A percentile compares a stretch with the other conserved stretches of the same genome.
Evolutionary conservation across 2,329 filamentous ascomycete species (phyloP).

Genomic region (Sporothrix pallida): DNA sequence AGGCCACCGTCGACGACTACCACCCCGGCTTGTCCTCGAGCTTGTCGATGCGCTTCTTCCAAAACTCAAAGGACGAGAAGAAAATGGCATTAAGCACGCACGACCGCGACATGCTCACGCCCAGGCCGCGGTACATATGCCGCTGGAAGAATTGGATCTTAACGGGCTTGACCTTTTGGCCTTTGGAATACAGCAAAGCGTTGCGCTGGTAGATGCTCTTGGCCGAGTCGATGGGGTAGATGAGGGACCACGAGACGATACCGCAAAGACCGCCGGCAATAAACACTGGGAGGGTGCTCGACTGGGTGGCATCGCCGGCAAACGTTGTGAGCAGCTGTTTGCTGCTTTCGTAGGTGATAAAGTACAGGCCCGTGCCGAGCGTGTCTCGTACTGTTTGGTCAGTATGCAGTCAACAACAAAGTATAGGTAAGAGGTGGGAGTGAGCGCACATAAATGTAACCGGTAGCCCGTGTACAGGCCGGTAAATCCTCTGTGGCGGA

Average conservation of each 20-base stretch:
- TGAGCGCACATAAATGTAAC: constrained; percentile 72
- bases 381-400: constrained; percentile 73
- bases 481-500: constrained; percentile 72
- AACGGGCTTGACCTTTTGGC: constrained; percentile 68
- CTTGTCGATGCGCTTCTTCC: constrained; percentile 71
- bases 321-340: constrained; percentile 82
- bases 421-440: background rate
- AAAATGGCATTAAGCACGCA: constrained; percentile 87
- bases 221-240: constrained; percentile 78
- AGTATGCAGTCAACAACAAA: background rate
- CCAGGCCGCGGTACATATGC: constrained; percentile 81
- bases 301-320: constrained; percentile 72
- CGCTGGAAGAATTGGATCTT: constrained; percentile 79
- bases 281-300: constrained; percentile 78
- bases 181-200: constrained; percentile 71
- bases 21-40: constrained; percentile 52
- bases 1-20: background rate
- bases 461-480: constrained; percentile 83
- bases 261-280: constrained; percentile 81
- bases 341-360: constrained; percentile 85
- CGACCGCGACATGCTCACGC: constrained; percentile 81
- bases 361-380: constrained; percentile 82
- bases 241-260: constrained; percentile 79
- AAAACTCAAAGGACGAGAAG: constrained; percentile 85
- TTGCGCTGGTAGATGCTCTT: constrained; percentile 88